A percentile compares a stretch with the other conserved stretches of the same genome.
These are phyloP conservation scores for Arctium minus DNA, from an alignment of 129 eudicot genomes.

Conservation along the genomic window DNA sequence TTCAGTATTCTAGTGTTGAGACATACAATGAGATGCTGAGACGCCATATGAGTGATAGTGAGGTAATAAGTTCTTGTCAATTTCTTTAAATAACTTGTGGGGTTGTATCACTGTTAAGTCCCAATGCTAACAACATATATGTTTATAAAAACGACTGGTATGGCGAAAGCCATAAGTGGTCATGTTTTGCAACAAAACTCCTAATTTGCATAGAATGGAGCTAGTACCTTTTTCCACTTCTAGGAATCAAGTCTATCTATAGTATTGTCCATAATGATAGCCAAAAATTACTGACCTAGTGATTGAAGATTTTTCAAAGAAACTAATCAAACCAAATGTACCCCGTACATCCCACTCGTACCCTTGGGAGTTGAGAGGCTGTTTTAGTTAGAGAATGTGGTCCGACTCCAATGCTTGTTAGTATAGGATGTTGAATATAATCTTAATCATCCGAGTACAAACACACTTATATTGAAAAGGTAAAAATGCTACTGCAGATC, in stretches of 20 bases:
- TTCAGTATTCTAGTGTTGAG: constrained; percentile 98
- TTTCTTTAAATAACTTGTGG: neutral
- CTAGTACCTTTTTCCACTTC: neutral
- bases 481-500: neutral
- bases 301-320: neutral
- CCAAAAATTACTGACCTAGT: neutral
- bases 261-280: neutral
- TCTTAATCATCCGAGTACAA: neutral
- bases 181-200: neutral
- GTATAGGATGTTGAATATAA: neutral
- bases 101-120: neutral
- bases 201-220: neutral
- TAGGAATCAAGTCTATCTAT: neutral
- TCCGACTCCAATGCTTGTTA: neutral
- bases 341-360: neutral
- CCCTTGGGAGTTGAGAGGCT: neutral
- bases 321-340: neutral
- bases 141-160: neutral
- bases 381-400: neutral
- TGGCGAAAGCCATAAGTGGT: neutral
- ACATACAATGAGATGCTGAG: constrained; percentile 92
- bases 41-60: constrained; percentile 95
- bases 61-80: constrained; percentile 45
- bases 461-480: neutral
- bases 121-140: constrained; percentile 6